Base-by-base conservation (phyloP, 148 eudicot species). In the Mesembryanthemum crystallinum region DNA sequence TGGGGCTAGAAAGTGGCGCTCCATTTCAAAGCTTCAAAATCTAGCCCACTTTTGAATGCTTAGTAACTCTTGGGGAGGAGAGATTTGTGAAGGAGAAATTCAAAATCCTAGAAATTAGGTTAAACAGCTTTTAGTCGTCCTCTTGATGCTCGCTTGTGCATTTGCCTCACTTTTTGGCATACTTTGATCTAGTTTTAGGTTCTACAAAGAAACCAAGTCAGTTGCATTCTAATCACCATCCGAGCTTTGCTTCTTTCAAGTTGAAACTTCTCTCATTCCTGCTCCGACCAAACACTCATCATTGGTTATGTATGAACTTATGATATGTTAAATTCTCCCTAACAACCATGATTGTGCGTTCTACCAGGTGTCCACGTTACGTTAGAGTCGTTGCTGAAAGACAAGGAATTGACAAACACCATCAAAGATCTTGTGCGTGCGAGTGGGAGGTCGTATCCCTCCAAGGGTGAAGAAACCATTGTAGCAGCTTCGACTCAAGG, bases 361-460 rank as follows among this genome's bases (percentile, higher is more conserved):
- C 9, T 49, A 66, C 51, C 72, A 94, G 98, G 98, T 73, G 72
- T 77, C 55, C 96, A 94, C 59, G 89, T 94, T 64, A 92, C 98
- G 15, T 35, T 94, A 76, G 98, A 94, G 87, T 64, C 92, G 3
- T 80, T 94, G 84, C 64, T 89, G 61, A 87, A 92, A 75, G 97
- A 94, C 76, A 81, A 79, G 73, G 95, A 85, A 11, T 90, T 92
- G 27, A 82, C 80, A 79, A 83, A 72, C 24, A 74, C 84, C 24
- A 92, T 94, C 78, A 94, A 89, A 82, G 91, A 83, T 78, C 89
- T 92, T 32, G 87, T 94, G 8, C 83, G 73, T 2, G 85, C 88
- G 52, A 92, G 98, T 67, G 96, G 94, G 55, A 88, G 98, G 67
- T 88, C 94, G 23, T 85, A 80, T 77, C 98, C 98, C 57, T 75